Percentiles rank a stretch among this genome's conserved stretches.
Conservation (phyloP, 495 filamentous ascomycete species). For the Cercophora newfieldiana region DNA sequence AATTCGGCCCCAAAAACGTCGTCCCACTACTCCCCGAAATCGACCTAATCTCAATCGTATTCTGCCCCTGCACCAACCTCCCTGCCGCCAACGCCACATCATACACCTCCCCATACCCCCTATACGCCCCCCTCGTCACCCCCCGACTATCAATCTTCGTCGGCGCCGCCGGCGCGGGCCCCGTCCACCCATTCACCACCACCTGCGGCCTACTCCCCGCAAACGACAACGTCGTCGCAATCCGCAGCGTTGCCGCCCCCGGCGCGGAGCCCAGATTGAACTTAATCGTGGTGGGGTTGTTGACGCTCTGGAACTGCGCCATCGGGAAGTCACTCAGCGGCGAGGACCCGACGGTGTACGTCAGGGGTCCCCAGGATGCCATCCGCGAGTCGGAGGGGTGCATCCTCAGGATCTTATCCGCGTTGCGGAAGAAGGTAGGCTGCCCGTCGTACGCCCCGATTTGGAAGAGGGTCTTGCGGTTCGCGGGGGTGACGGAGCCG, state of each 20-base stretch:
- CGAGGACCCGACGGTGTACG: slow-evolving; percentile 60
- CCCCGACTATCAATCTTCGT: slow-evolving; percentile 64
- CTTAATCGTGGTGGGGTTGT: slow-evolving; percentile 61
- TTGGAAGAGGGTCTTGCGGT: slow-evolving; percentile 56
- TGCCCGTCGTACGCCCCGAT: slow-evolving; percentile 65
- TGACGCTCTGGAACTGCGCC: slow-evolving; percentile 63
- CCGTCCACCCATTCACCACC: slow-evolving; percentile 53
- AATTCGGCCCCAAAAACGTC: slow-evolving; percentile 58
- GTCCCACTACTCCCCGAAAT: slow-evolving; percentile 59
- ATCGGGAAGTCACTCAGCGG: slow-evolving; percentile 58
- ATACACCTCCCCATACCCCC: slow-evolving; percentile 63
- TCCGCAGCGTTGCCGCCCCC: slow-evolving; percentile 56
- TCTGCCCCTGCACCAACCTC: slow-evolving; percentile 56
- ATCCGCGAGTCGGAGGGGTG: slow-evolving; percentile 65
- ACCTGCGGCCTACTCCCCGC: slow-evolving; percentile 53
- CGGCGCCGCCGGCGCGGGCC: slow-evolving; percentile 52
- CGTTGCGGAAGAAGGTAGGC: slow-evolving; percentile 66
- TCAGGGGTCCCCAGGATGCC: slow-evolving; percentile 57
- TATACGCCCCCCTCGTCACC: slow-evolving; percentile 64
- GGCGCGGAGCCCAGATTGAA: slow-evolving; percentile 55
- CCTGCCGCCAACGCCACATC: slow-evolving; percentile 55
- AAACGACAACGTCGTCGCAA: slow-evolving; percentile 65
- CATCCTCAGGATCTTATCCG: slow-evolving; percentile 64
- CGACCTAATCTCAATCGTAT: slow-evolving; percentile 63
- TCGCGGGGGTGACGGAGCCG: slow-evolving; percentile 37